phyloP scores from a whole-genome alignment of 164 flowering plant species.

The Nelumbo lutea region DNA sequence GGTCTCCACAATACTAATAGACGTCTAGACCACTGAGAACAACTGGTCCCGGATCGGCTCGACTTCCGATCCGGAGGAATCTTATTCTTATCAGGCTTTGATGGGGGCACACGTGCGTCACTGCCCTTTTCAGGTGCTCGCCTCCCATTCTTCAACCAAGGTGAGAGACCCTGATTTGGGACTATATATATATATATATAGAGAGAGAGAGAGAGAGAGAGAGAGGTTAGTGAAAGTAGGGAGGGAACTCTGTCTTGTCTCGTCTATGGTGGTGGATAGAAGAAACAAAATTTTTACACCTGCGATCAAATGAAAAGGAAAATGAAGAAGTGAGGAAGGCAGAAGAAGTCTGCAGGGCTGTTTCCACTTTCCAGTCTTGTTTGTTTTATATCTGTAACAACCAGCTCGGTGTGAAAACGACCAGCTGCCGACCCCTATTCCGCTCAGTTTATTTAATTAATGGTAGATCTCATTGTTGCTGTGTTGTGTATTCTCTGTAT shows the following conservation, averaged over 20 bases:
- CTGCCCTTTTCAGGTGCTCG: neutral
- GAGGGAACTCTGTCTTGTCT: no score
- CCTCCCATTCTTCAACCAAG: neutral
- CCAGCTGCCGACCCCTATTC: neutral
- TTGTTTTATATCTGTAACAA: neutral
- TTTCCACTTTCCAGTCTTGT: no score
- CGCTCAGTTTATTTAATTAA: no score
- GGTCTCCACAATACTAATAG: no score
- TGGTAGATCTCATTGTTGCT: no score
- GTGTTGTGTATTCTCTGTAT: no score
- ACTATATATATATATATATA: no score
- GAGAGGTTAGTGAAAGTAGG: neutral
- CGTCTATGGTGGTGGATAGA: no score
- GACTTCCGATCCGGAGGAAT: neutral
- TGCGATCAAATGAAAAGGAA: neutral
- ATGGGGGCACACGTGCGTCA: neutral
- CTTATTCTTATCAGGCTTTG: neutral
- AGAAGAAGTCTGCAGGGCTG: no score
- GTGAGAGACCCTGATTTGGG: neutral
- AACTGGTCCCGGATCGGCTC: neutral
- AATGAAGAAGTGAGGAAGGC: no score
- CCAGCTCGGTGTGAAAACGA: neutral
- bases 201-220: neutral
- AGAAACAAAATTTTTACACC: no score
- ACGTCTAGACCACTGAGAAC: no score